Base-by-base conservation (phyloP, 139 green algal species). In the Pseudopediastrum boryanum region DNA sequence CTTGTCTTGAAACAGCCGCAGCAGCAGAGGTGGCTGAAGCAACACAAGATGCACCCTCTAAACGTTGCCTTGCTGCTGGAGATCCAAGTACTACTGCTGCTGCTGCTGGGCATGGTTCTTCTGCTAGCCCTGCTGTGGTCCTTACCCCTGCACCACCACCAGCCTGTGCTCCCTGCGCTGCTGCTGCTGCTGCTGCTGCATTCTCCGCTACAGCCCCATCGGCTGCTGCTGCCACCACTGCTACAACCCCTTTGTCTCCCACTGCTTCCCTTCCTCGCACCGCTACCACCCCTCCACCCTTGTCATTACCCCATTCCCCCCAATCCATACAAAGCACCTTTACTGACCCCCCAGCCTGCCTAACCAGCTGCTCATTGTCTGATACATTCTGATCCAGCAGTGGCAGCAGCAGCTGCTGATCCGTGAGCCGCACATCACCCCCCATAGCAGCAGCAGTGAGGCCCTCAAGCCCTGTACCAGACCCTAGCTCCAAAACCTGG, bases 391-490 rank as follows among this genome's bases (percentile, higher is more conserved):
- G 41, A 2, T 25, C 16, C 16, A 81, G 48, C 10, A 82, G 63
- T 1, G 38, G 83, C 72, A 85, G 71, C 41, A 84, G 10, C 8
- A 35, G 5, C 25, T 68, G 65, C 50, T 78, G 65, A 68, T 90
- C 85, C 46, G 83, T 90, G 3, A 87, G 77, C 16, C 73, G 35
- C 9, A 85, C 78, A 25, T 58, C 16, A 2, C 75, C 84, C 1
- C 87, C 85, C 2, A 82, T 52, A 21, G 68, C 71, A 12, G 87
- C 84, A 2, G 79, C 79, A 27, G 65, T 63, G 8, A 90, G 80
- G 48, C 81, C 85, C 13, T 76, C 82, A 21, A 91, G 50, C 5
- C 85, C 86, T 23, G 79, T 90, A 50, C 86, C 86, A 35, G 73
- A 61, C 25, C 86, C 86, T 36, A 91, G 68, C 62, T 91, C 85